A percentile compares a stretch with the other conserved stretches of the same genome.
These are phyloP conservation scores for Murraya koenigii DNA, from an alignment of 345 rosid species.

Conservation along the genomic window DNA sequence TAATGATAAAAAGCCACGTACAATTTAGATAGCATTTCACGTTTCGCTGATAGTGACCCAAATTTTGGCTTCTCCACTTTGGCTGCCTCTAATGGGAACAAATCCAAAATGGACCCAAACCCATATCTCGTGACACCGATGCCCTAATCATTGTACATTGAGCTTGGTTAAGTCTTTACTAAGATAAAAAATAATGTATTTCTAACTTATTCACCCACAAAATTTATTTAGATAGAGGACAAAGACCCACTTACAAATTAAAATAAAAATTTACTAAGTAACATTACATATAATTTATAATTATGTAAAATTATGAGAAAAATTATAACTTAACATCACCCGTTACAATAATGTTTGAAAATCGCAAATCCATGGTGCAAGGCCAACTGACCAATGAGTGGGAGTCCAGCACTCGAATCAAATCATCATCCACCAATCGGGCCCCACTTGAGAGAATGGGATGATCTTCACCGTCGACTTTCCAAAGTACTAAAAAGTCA, in stretches of 20 bases:
- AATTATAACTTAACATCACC: too few relatives aligned
- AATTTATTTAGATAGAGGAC: background rate
- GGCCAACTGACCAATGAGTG: background rate
- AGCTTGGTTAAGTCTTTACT: background rate
- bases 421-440: background rate
- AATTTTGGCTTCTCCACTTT: background rate
- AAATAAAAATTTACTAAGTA: too few relatives aligned
- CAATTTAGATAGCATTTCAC: too few relatives aligned
- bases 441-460: background rate
- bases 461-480: background rate
- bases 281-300: too few relatives aligned
- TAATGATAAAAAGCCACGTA: too few relatives aligned
- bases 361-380: background rate
- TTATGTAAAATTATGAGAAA: too few relatives aligned
- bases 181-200: background rate
- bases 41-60: too few relatives aligned
- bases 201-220: background rate
- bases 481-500: background rate
- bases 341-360: too few relatives aligned
- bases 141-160: background rate
- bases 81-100: constrained; percentile 2
- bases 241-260: background rate
- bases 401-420: background rate
- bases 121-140: background rate
- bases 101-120: background rate